Evolutionary conservation across 768 basidiomycete genomes (phyloP), one percentile per base, ranked within the genome.

Genomic region (Pleurotus cornucopiae): DNA sequence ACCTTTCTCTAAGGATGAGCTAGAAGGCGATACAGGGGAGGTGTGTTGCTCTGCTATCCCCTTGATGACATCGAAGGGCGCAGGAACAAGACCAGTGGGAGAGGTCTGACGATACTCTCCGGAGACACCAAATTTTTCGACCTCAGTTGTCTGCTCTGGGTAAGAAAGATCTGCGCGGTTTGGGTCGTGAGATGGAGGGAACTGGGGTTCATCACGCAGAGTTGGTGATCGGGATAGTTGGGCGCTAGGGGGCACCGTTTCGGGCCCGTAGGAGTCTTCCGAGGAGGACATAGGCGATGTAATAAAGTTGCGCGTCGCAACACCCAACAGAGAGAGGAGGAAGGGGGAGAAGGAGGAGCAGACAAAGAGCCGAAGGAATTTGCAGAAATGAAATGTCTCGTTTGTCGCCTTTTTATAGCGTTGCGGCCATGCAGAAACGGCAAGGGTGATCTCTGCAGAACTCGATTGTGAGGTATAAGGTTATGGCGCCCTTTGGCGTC

Each of bases 51-150:
- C 66, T 16, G 64, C 62, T 37, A 43, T 53, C 11, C 51, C 51
- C 51, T 53, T 53, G n/a, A 21, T 20, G 21, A 53, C 39, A 20
- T 53, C 38, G 39, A 40, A 53, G 20, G 51, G 51, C 4, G 41
- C 23, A 25, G 37, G 51, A 18, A 71, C 59, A 56, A 66, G 61
- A 46, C 72, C 72, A 11, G 65, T 64, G 3, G 56, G 58, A 5
- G 67, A 61, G 25, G 63, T 61, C 23, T 58, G 62, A 60, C 69
- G 67, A 53, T 71, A 72, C 59, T 73, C 72, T 37, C 69, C 62
- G 49, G 70, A 71, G 54, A 69, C 11, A 25, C 60, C 60, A 21
- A 41, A 53, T 18, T 49, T 49, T 23, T 49, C 40, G 3, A 49
- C 49, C 26, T 61, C 52, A 7, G 57, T 61, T n/a, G 60, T 61